phyloP scores from a whole-genome alignment of 805 yeast genomes.

The Yarrowia keelungensis region DNA sequence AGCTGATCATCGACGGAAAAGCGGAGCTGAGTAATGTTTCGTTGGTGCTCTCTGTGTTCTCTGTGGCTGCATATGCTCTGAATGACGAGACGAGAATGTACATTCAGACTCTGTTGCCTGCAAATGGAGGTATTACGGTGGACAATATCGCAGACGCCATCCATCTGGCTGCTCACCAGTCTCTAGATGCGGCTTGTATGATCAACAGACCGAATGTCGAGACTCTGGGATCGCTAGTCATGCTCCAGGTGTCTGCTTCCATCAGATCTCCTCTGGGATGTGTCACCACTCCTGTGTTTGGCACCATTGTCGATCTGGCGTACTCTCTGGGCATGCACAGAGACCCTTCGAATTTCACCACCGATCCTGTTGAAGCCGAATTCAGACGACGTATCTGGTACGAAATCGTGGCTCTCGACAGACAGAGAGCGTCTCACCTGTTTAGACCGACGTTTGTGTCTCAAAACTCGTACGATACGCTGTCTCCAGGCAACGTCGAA shows the following conservation, averaged over 20 bases:
- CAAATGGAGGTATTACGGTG: background rate
- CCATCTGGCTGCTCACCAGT: slow-evolving; percentile 25
- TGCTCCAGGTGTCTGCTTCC: slow-evolving; percentile 18
- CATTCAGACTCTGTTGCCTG: background rate
- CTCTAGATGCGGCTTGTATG: slow-evolving; percentile 7
- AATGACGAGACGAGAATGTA: background rate
- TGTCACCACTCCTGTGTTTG: slow-evolving; percentile 41
- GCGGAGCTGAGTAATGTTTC: slow-evolving; percentile 11
- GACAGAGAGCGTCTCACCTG: slow-evolving; percentile 35
- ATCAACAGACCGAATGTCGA: slow-evolving; percentile 32
- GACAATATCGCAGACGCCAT: slow-evolving; percentile 9
- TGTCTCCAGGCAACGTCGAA: slow-evolving; percentile 26
- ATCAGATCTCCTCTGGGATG: slow-evolving; percentile 32
- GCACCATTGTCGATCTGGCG: slow-evolving; percentile 46
- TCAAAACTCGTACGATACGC: slow-evolving; percentile 37
- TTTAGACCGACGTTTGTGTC: slow-evolving; percentile 27
- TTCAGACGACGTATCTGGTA: slow-evolving; percentile 47
- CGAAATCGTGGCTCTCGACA: slow-evolving; percentile 34
- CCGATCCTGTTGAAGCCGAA: slow-evolving; percentile 48
- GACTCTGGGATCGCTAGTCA: slow-evolving; percentile 29
- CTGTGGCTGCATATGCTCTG: slow-evolving; percentile 9
- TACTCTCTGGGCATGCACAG: slow-evolving; percentile 51
- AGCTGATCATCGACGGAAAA: slow-evolving; percentile 17
- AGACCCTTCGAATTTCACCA: slow-evolving; percentile 49
- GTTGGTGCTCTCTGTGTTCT: slow-evolving; percentile 21